Conservation (phyloP, 805 yeast species). For the Saccharomycopsis sp. region DNA sequence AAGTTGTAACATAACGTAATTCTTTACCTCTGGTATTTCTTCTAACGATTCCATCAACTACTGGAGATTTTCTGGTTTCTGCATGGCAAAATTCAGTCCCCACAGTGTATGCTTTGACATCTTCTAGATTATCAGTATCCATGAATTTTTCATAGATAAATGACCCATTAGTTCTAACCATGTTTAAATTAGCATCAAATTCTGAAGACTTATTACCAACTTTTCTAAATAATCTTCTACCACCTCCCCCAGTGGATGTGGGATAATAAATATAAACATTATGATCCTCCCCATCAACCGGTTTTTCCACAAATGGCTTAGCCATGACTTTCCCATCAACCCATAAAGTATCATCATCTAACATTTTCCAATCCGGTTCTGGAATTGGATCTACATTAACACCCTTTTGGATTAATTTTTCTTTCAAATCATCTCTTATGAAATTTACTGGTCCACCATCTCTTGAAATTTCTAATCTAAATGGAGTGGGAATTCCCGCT, state of each 20-base stretch:
- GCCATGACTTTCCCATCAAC: conserved; percentile 62
- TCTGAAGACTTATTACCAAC: conserved; percentile 97
- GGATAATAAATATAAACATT: conserved; percentile 90
- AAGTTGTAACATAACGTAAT: conserved; percentile 76
- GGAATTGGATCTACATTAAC: conserved; percentile 35
- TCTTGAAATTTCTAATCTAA: conserved; percentile 77
- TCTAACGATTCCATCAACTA: conserved; percentile 97
- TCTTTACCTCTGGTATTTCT: conserved; percentile 97
- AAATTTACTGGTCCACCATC: conserved; percentile 83
- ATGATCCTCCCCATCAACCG: conserved; percentile 98
- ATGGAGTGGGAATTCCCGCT: conserved; percentile 83
- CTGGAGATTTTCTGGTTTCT: conserved; percentile 96
- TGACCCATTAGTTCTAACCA: conserved; percentile 83
- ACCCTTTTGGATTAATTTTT: conserved; percentile 50
- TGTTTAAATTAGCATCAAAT: conserved; percentile 68
- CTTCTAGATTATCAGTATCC: conserved; percentile 98
- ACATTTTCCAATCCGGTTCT: conserved; percentile 80
- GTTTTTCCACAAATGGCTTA: conserved; percentile 96
- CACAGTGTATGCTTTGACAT: conserved; percentile 96
- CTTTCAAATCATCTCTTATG: conserved; percentile 56
- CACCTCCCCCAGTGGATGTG: conserved; percentile 91
- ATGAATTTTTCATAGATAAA: conserved; percentile 81
- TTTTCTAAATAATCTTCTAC: conserved; percentile 84
- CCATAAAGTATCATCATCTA: conserved; percentile 72
- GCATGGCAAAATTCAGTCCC: conserved; percentile 92